phyloP scores from a whole-genome alignment of 441 rosid genomes.

The Biscutella laevigata region DNA sequence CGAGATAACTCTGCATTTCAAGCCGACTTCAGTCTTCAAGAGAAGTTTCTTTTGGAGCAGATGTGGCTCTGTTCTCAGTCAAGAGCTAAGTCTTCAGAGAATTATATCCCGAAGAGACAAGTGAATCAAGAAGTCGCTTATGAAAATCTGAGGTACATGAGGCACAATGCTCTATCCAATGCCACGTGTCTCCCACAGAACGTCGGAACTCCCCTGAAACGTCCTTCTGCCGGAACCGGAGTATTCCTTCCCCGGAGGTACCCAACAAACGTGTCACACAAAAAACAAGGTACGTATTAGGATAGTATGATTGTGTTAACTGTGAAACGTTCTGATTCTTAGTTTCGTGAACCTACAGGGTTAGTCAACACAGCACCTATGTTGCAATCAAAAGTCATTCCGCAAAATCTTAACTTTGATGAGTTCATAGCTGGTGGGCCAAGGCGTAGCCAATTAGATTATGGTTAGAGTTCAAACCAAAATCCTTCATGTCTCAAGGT shows the following conservation, averaged over 20 bases:
- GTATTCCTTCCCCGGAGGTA: constrained; percentile 80
- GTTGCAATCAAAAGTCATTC: constrained; percentile 43
- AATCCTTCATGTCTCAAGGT: too few relatives aligned
- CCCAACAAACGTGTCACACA: constrained; percentile 33
- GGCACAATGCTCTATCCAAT: constrained; percentile 24
- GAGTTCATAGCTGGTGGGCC: constrained; percentile 22
- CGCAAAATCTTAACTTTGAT: constrained; percentile 37
- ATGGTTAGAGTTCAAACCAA: constrained; percentile 27
- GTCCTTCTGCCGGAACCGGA: constrained; percentile 67
- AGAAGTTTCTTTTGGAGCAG: constrained; percentile 21
- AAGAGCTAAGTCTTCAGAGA: background rate
- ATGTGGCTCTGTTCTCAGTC: constrained; percentile 18
- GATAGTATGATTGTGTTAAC: too few relatives aligned
- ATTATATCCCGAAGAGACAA: background rate
- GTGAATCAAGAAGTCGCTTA: background rate
- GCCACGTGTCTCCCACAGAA: constrained; percentile 17
- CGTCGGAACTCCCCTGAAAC: constrained; percentile 29
- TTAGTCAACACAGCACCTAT: constrained; percentile 41
- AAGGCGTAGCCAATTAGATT: constrained; percentile 25
- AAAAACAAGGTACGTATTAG: constrained; percentile 46
- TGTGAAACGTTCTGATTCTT: too few relatives aligned
- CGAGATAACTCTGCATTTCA: constrained; percentile 28
- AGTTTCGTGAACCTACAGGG: too few relatives aligned
- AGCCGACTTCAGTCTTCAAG: constrained; percentile 12
- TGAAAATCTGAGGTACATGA: background rate